Conservation (phyloP, 2,329 filamentous ascomycete species). For the Mariannaea elegans region DNA sequence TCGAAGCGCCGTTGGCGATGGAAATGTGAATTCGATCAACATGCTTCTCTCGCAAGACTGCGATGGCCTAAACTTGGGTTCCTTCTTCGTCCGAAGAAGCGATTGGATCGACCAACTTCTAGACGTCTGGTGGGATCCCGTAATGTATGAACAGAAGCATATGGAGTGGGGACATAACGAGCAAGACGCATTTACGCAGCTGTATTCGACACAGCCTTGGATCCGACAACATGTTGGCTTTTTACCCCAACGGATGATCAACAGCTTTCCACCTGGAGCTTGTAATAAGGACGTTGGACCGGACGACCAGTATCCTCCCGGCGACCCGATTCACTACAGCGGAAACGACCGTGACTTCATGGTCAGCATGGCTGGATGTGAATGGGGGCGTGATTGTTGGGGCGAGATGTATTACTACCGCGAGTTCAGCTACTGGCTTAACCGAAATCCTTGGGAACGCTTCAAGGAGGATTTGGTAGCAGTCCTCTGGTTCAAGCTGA, state of each 20-base stretch:
- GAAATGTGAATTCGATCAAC: conserved; percentile 80
- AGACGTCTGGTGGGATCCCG: conserved; percentile 98
- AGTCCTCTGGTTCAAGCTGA: conserved; percentile 69
- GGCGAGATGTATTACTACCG: conserved; percentile 97
- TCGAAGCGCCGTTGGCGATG: conserved; percentile 79
- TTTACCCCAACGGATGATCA: conserved; percentile 89
- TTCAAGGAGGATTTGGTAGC: conserved; percentile 74
- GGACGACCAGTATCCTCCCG: conserved; percentile 69
- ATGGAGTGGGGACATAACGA: conserved; percentile 99
- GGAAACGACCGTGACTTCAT: conserved; percentile 88
- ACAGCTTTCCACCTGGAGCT: conserved; percentile 91
- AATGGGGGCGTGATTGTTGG: conserved; percentile 98
- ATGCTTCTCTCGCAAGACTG: conserved; percentile 93
- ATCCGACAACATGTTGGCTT: conserved; percentile 89
- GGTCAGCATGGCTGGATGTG: conserved; percentile 98
- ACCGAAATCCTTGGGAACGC: conserved; percentile 82
- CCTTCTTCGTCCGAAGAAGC: conserved; percentile 89
- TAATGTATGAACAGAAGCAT: conserved; percentile 96
- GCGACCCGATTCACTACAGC: conserved; percentile 77
- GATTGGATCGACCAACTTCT: conserved; percentile 90
- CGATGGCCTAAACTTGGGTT: conserved; percentile 93
- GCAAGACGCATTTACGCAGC: conserved; percentile 91
- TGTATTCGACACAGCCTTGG: conserved; percentile 94
- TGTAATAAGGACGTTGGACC: conserved; percentile 72
- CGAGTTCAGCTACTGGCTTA: conserved; percentile 88